Evolutionary conservation across 768 basidiomycete genomes (phyloP).

Genomic region (Trametes elegans): DNA sequence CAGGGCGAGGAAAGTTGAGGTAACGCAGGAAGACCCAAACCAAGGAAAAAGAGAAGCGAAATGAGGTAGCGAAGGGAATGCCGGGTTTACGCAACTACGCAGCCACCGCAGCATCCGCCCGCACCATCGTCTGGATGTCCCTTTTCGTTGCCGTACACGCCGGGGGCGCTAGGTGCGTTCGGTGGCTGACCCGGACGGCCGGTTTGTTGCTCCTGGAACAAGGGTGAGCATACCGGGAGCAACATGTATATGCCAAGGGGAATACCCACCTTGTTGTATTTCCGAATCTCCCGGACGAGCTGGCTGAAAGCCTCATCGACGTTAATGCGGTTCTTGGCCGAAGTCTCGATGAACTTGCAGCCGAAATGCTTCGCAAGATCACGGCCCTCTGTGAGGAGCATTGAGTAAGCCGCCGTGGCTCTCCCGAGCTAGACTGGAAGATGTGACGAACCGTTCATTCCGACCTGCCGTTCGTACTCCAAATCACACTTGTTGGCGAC

Average conservation of each 20-base stretch:
- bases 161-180: constrained; percentile 42
- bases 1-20: constrained; percentile 3
- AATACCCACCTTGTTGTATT: constrained; percentile 79
- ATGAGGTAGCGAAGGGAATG: neutral
- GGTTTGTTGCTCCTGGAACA: constrained; percentile 67
- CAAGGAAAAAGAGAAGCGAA: neutral
- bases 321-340: constrained; percentile 94
- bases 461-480: constrained; percentile 94
- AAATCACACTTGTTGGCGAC: constrained; percentile 98
- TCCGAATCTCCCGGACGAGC: constrained; percentile 90
- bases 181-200: constrained; percentile 60
- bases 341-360: constrained; percentile 94
- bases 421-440: neutral
- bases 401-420: neutral
- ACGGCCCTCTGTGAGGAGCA: constrained; percentile 73
- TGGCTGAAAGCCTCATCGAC: constrained; percentile 95
- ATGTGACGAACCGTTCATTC: constrained; percentile 74
- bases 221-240: neutral
- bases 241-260: neutral
- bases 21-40: constrained; percentile 18
- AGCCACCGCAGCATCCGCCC: constrained; percentile 64
- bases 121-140: constrained; percentile 53
- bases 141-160: constrained; percentile 45
- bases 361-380: constrained; percentile 94
- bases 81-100: constrained; percentile 50